Percentiles rank a stretch among this genome's conserved stretches.
phyloP scores from a whole-genome alignment of 306 rosid genomes.

The Cucumis hystrix region DNA sequence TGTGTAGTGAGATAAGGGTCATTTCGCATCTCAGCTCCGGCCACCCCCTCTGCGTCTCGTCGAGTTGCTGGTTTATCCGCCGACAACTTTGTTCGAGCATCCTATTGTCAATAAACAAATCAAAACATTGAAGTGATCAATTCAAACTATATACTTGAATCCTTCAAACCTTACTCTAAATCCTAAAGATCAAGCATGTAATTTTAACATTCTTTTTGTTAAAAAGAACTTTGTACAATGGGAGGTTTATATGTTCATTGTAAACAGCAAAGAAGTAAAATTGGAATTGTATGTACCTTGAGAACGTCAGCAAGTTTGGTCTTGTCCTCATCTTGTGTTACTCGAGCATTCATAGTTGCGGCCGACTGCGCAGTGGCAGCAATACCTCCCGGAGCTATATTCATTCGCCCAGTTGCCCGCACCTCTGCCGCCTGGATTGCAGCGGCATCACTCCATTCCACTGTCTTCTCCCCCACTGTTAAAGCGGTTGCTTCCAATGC shows the following conservation, averaged over 20 bases:
- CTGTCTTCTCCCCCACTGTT: conserved; percentile 40
- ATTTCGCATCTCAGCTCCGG: conserved; percentile 63
- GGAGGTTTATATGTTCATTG: too few species aligned
- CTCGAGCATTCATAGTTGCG: conserved; percentile 41
- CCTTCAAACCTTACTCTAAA: too few species aligned
- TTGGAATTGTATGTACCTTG: conserved; percentile 3
- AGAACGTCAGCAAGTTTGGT: conserved; percentile 54
- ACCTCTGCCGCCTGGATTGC: conserved; percentile 76
- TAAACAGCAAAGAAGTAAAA: too few species aligned
- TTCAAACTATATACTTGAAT: too few species aligned
- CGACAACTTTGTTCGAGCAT: conserved; percentile 40
- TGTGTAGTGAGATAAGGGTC: conserved; percentile 51
- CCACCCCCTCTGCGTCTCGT: conserved; percentile 52
- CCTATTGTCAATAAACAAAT: conserved; percentile 9
- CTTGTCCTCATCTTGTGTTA: conserved; percentile 30
- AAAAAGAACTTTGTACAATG: too few species aligned
- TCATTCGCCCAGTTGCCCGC: conserved; percentile 51
- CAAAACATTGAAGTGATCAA: too few species aligned
- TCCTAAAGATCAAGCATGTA: too few species aligned
- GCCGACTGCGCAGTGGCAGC: conserved; percentile 71
- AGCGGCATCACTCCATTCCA: conserved; percentile 52
- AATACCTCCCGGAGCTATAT: conserved; percentile 49
- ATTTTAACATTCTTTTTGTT: too few species aligned
- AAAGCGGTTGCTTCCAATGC: conserved; percentile 56
- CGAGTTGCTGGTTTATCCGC: conserved; percentile 40